Percentiles rank a stretch among this genome's conserved stretches.
Evolutionary conservation across 2,329 filamentous ascomycete genomes (phyloP).

Genomic region (Fusarium anguioides): DNA sequence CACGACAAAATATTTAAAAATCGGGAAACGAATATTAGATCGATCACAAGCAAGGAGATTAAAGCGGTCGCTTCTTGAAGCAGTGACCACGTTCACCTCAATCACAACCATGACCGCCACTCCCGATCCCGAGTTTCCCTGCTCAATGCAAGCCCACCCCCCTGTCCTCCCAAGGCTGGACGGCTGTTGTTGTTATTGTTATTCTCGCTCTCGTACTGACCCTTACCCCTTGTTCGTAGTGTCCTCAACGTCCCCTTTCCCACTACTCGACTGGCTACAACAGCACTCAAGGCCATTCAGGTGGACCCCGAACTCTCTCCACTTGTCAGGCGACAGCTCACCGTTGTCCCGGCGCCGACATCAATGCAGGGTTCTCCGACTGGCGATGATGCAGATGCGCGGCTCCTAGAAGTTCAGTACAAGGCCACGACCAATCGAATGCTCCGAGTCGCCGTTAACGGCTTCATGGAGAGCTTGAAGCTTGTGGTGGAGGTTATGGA

Average conservation of each 20-base stretch:
- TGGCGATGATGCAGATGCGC: conserved; percentile 43
- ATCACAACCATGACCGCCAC: conserved; percentile 52
- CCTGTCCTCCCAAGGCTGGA: conserved; percentile 14
- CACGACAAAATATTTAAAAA: conserved; percentile 4
- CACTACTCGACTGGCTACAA: conserved; percentile 78
- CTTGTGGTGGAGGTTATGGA: conserved; percentile 91
- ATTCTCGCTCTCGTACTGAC: conserved; percentile 21
- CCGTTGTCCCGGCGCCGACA: conserved; percentile 57
- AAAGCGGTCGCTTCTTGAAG: conserved; percentile 12
- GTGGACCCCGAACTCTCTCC: conserved; percentile 92
- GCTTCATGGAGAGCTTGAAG: conserved; percentile 90
- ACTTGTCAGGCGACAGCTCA: conserved; percentile 79
- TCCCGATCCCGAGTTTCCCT: conserved; percentile 66
- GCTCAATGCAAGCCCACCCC: conserved; percentile 65
- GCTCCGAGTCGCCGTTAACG: conserved; percentile 95
- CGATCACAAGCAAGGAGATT: conserved; percentile 25
- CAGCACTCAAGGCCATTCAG: conserved; percentile 78
- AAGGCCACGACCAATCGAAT: conserved; percentile 93
- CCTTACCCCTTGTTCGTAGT: conserved; percentile 56
- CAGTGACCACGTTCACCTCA: conserved; percentile 33
- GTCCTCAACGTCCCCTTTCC: conserved; percentile 85
- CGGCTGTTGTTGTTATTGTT: conserved; percentile 30
- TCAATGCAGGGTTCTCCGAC: conserved; percentile 34
- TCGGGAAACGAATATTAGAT: conserved; percentile 23
- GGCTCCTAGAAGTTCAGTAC: conserved; percentile 79